These are phyloP conservation scores for Calocybe gangraenosa DNA, from an alignment of 768 basidiomycete genomes.

Conservation along the genomic window DNA sequence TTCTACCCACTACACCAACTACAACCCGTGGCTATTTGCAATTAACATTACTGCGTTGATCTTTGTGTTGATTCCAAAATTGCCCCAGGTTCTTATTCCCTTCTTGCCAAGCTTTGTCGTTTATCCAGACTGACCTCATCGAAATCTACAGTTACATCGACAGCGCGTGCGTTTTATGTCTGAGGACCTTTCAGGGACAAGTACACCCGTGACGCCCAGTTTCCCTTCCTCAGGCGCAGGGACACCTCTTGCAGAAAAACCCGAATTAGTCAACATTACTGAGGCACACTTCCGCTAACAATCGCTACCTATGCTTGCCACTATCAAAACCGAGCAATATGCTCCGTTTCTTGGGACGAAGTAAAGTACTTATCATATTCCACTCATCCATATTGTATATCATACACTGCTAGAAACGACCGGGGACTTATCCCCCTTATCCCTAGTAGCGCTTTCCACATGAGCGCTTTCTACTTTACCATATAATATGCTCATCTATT, in stretches of 20 bases:
- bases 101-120: constrained; percentile 5
- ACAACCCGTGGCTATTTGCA: constrained; percentile 90
- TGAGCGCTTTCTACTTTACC: constrained; percentile 20
- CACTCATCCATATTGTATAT: constrained; percentile 26
- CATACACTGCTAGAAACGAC: constrained; percentile 24
- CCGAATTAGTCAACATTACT: constrained; percentile 34
- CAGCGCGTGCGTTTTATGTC: constrained; percentile 78
- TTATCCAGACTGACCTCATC: constrained; percentile 13
- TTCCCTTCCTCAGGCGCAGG: constrained; percentile 52
- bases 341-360: constrained; percentile 2
- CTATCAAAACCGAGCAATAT: no score
- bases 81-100: constrained; percentile 71
- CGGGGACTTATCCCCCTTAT: constrained; percentile 17
- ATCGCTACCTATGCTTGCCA: neutral
- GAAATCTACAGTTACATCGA: constrained; percentile 62
- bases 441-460: constrained; percentile 23
- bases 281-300: constrained; percentile 41
- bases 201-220: constrained; percentile 60
- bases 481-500: constrained; percentile 32
- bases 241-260: constrained; percentile 32
- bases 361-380: constrained; percentile 10
- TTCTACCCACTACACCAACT: constrained; percentile 97
- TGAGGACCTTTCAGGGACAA: constrained; percentile 56
- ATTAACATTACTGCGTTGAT: constrained; percentile 80
- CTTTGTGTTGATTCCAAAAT: constrained; percentile 87